phyloP scores from a whole-genome alignment of 2,329 filamentous ascomycete species.

The Escovopsis sp. region DNA sequence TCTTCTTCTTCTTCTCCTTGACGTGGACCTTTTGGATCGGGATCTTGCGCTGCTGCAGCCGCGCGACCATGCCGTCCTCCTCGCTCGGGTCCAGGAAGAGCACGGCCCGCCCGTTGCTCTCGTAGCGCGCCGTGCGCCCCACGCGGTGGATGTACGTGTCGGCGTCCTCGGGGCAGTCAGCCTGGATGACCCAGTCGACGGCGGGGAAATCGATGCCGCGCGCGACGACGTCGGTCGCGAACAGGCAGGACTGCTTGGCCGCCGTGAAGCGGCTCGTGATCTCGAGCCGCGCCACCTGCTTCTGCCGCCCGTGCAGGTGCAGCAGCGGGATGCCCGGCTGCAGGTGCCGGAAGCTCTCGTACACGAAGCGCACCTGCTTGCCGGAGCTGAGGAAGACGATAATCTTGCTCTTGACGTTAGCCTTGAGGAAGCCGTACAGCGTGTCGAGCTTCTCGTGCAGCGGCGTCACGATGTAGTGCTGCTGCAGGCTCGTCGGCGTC shows the following conservation, averaged over 20 bases:
- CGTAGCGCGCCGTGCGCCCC: slow-evolving; percentile 84
- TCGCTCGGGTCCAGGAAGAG: slow-evolving; percentile 87
- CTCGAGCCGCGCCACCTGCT: slow-evolving; percentile 75
- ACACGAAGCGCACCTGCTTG: slow-evolving; percentile 93
- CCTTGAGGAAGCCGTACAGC: slow-evolving; percentile 80
- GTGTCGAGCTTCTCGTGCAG: slow-evolving; percentile 83
- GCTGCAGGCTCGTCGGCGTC: slow-evolving; percentile 71
- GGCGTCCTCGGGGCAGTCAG: slow-evolving; percentile 91
- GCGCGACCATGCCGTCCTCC: slow-evolving; percentile 77
- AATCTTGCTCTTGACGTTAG: slow-evolving; percentile 85
- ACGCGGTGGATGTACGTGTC: slow-evolving; percentile 98
- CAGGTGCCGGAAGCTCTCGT: slow-evolving; percentile 82
- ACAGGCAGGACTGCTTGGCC: slow-evolving; percentile 73
- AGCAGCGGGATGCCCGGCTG: slow-evolving; percentile 88
- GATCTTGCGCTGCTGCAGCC: slow-evolving; percentile 78
- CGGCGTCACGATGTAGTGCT: slow-evolving; percentile 80
- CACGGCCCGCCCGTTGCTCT: slow-evolving; percentile 74
- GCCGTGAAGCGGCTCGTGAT: slow-evolving; percentile 73
- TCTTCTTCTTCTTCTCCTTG: slow-evolving; percentile 76
- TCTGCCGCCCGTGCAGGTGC: slow-evolving; percentile 87
- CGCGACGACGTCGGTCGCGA: slow-evolving; percentile 90
- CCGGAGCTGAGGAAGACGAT: slow-evolving; percentile 90
- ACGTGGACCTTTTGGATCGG: slow-evolving; percentile 78
- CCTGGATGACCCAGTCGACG: slow-evolving; percentile 97
- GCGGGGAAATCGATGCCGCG: slow-evolving; percentile 90